Conservation (phyloP, 2,329 filamentous ascomycete genomes). For the Diaporthe vaccinii region DNA sequence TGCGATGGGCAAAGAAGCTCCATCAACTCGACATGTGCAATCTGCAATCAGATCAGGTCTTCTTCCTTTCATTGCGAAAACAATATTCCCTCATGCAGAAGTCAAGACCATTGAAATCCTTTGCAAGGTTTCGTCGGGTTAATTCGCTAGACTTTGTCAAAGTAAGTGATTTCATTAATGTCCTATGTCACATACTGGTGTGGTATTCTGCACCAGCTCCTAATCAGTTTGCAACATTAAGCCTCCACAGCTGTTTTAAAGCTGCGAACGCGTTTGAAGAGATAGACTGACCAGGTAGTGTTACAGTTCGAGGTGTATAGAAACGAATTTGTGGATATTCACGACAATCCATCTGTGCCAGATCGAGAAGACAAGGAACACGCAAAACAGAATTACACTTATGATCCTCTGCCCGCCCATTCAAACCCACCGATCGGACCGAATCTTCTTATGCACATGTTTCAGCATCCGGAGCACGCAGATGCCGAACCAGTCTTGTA, state of each 20-base stretch:
- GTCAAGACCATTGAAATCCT: slow-evolving; percentile 39
- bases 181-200: neutral
- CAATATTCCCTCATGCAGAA: slow-evolving; percentile 36
- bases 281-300: too few relatives aligned
- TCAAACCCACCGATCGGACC: slow-evolving; percentile 46
- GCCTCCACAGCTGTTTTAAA: neutral
- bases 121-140: neutral
- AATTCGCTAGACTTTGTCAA: slow-evolving; percentile 23
- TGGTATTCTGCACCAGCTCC: neutral
- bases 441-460: slow-evolving; percentile 47
- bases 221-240: neutral
- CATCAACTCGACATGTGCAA: slow-evolving; percentile 43
- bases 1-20: slow-evolving; percentile 38
- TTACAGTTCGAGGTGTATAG: slow-evolving; percentile 28
- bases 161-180: neutral
- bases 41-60: slow-evolving; percentile 42
- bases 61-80: slow-evolving; percentile 41
- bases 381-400: slow-evolving; percentile 43
- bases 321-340: slow-evolving; percentile 15
- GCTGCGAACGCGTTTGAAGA: too few relatives aligned
- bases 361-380: neutral
- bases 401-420: slow-evolving; percentile 45
- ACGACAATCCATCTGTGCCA: slow-evolving; percentile 14
- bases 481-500: slow-evolving; percentile 43
- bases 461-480: slow-evolving; percentile 47